Percentiles rank a stretch among this genome's conserved stretches.
Evolutionary conservation across 495 filamentous ascomycete species (phyloP).

Genomic region (Bathelium albidoporum): DNA sequence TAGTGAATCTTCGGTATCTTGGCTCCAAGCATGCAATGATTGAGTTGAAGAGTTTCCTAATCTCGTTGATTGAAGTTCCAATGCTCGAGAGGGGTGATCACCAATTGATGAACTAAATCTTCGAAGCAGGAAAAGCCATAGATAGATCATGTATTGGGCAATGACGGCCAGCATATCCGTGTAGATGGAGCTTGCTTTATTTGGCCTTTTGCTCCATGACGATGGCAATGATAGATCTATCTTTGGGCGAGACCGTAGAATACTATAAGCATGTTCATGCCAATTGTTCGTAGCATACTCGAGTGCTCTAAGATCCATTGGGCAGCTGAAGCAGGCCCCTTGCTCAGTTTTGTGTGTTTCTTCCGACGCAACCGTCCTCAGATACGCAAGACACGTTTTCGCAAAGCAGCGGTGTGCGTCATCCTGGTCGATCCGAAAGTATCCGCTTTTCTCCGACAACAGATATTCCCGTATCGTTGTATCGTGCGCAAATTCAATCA

Average conservation of each 20-base stretch:
- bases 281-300: neutral
- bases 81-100: neutral
- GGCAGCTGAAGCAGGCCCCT: neutral
- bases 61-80: neutral
- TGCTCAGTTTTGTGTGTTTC: neutral
- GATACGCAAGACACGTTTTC: slow-evolving; percentile 1
- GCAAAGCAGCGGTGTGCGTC: slow-evolving; percentile 1
- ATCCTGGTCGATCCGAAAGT: neutral
- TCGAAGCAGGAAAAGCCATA: slow-evolving; percentile 2
- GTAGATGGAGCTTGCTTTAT: neutral
- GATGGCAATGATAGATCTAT: neutral
- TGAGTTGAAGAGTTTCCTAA: neutral
- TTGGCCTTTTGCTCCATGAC: neutral
- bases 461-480: slow-evolving; percentile 4
- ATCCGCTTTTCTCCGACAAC: neutral
- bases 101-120: neutral
- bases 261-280: neutral
- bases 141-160: neutral
- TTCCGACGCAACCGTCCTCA: neutral
- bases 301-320: neutral
- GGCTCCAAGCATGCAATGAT: slow-evolving; percentile 2
- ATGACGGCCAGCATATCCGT: neutral
- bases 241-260: neutral
- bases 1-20: neutral
- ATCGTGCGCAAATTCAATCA: slow-evolving; percentile 2